Conservation (phyloP, 2,329 filamentous ascomycete species). For the Fusarium incarnatum region DNA sequence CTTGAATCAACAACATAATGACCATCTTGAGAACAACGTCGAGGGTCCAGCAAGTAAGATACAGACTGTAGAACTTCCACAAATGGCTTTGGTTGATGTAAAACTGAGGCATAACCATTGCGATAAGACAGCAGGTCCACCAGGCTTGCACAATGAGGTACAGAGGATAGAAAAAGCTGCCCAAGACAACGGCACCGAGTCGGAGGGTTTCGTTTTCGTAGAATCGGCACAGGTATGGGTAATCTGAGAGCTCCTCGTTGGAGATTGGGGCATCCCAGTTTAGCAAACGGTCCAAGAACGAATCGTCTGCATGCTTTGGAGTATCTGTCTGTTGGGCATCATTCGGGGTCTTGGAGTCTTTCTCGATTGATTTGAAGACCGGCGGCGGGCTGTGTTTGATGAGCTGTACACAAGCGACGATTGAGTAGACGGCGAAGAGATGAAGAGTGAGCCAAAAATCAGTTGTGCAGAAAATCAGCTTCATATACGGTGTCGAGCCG, state of each 20-base stretch:
- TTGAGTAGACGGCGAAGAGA: background rate
- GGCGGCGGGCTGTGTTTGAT: background rate
- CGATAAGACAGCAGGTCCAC: background rate
- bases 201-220: background rate
- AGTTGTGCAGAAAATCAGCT: background rate
- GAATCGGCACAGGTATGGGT: background rate
- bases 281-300: background rate
- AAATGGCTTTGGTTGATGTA: background rate
- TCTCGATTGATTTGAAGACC: background rate
- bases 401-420: background rate
- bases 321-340: background rate
- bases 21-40: background rate
- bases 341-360: background rate
- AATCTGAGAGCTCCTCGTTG: background rate
- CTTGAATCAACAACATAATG: background rate
- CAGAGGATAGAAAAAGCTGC: background rate
- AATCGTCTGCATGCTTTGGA: background rate
- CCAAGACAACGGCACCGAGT: background rate
- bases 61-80: background rate
- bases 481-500: background rate
- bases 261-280: background rate
- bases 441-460: background rate
- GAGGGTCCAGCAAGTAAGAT: background rate
- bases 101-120: background rate
- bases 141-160: background rate